These are phyloP conservation scores for Conticribra guillardii DNA, from an alignment of 108 stramenopile genomes.

Conservation along the genomic window DNA sequence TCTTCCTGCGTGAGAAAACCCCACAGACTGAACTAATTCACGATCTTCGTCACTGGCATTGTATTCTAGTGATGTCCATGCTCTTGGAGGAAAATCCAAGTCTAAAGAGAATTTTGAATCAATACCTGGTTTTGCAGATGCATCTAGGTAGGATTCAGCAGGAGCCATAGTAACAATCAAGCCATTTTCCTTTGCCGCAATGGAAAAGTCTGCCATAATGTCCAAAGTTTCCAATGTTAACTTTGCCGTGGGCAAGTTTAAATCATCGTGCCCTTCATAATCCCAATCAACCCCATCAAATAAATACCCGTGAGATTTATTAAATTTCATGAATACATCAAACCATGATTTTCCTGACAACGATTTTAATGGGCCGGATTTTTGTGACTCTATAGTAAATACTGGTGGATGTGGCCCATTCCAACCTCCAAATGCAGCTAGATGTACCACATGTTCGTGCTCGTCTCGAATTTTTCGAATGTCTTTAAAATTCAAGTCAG, in stretches of 20 bases:
- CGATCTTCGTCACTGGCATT: conserved; percentile 48
- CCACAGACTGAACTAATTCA: conserved; percentile 15
- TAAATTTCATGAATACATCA: conserved; percentile 46
- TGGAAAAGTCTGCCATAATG: conserved; percentile 62
- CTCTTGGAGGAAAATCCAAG: conserved; percentile 33
- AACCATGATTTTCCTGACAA: conserved; percentile 54
- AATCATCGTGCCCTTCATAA: conserved; percentile 80
- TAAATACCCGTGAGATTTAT: conserved; percentile 35
- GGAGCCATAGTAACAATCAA: conserved; percentile 85
- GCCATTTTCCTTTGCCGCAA: conserved; percentile 49
- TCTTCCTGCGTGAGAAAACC: conserved; percentile 73
- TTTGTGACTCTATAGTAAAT: neutral
- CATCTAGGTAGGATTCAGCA: conserved; percentile 85
- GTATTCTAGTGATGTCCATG: conserved; percentile 35
- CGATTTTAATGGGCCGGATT: no score
- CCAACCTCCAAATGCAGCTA: conserved; percentile 83
- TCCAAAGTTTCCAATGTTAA: conserved; percentile 65
- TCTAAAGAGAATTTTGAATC: conserved; percentile 35
- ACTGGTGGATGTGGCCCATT: conserved; percentile 74
- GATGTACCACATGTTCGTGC: conserved; percentile 56
- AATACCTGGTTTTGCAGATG: conserved; percentile 20
- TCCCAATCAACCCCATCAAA: conserved; percentile 92
- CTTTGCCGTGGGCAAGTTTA: conserved; percentile 42
- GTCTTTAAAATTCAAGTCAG: conserved; percentile 47
- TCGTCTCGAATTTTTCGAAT: conserved; percentile 40